Conservation (phyloP, 2,329 filamentous ascomycete species). For the Xylariaceae sp. region DNA sequence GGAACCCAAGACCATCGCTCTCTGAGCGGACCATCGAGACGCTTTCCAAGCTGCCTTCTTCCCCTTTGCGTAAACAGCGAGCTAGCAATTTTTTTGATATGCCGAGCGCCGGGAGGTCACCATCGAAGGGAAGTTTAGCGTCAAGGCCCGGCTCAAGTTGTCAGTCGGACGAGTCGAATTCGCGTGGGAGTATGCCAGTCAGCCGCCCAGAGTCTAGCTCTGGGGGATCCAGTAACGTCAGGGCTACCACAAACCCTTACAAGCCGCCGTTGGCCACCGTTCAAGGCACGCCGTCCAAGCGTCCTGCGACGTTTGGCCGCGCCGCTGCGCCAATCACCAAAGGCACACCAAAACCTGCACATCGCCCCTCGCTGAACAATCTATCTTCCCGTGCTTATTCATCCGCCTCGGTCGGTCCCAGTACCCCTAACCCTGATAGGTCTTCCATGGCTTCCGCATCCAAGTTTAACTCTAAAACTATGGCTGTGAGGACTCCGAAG, state of each 20-base stretch:
- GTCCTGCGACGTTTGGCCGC: conserved; percentile 34
- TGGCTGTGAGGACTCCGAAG: conserved; percentile 45
- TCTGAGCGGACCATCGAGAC: conserved; percentile 85
- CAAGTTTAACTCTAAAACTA: conserved; percentile 45
- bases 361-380: conserved; percentile 30
- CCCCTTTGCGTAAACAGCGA: conserved; percentile 64
- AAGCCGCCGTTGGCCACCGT: conserved; percentile 42
- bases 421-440: conserved; percentile 41
- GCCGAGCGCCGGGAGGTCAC: conserved; percentile 55
- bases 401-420: conserved; percentile 28
- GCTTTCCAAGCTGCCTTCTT: conserved; percentile 70
- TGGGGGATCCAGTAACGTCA: conserved; percentile 40
- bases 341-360: conserved; percentile 24
- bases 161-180: conserved; percentile 57
- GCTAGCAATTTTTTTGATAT: conserved; percentile 69
- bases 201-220: conserved; percentile 55
- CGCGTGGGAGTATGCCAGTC: conserved; percentile 45
- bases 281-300: conserved; percentile 42
- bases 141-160: conserved; percentile 59
- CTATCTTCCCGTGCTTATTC: conserved; percentile 35
- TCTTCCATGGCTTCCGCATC: conserved; percentile 28
- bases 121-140: conserved; percentile 44
- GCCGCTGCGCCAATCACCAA: conserved; percentile 36
- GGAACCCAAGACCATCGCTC: conserved; percentile 52
- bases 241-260: conserved; percentile 43